Evolutionary conservation across 2,329 filamentous ascomycete genomes (phyloP), one percentile per base, ranked within the genome.

Genomic region (Nakataea oryzae): DNA sequence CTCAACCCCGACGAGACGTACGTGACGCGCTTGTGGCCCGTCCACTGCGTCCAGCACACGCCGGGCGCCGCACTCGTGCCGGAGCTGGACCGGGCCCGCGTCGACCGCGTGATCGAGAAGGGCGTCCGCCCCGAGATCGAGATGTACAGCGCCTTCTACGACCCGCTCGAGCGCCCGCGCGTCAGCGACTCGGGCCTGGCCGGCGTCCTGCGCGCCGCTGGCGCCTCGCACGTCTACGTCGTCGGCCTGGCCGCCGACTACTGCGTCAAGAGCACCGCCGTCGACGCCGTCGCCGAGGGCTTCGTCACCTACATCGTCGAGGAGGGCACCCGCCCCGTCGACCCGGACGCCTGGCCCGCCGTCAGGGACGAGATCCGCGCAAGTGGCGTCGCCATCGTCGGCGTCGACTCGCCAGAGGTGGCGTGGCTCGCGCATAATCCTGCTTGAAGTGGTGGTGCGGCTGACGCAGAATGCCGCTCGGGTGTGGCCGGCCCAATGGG

Each of bases 131-230:
- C 79, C 57, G 78, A 82, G 57, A 83, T 96, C 2, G 95, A 99
- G 75, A 96, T 97, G 89, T 97, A 97, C 75, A 93, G 89, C 65
- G 92, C 88, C 0, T 97, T 99, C 69, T 87, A 88, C 64, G 90
- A 93, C 70, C 89, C 90, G 0, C 93, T 97, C 68, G 74, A 74
- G 54, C 79, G 80, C 7, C 85, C 86, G 1, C 76, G 75, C 34
- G 78, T 88, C 17, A 78, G 77, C 29, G 85, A 87, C 68, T 87
- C 83, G 69, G 86, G 86, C 17, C 77, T 97, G 29, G 81, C 80
- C 1, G 75, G 70, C 1, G 70, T 78, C 58, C 73, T 99, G 67
- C 79, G 73, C 60, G 78, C 78, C 3, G 77, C 76, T 21, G 78
- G 75, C 0, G 78, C 96, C 30, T 91, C 89, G 7, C 83, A 96